Base-by-base conservation (phyloP, 768 basidiomycete species). In the Amanita thiersii region DNA sequence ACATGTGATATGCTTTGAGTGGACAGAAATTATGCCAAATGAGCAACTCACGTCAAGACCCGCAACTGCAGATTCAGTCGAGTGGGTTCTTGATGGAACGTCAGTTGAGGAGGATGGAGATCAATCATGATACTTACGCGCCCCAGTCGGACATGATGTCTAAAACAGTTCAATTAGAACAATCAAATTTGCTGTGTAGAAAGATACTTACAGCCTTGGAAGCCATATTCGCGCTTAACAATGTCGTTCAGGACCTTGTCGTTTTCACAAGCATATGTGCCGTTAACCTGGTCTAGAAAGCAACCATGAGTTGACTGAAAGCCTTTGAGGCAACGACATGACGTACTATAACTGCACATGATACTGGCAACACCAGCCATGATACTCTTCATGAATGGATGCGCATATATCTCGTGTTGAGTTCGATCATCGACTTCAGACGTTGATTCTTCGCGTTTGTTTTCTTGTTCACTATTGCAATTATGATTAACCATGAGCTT, bases 391-490 rank as follows among this genome's bases (percentile, higher is more conserved):
- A 81, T 50, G 68, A 84, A 85, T 0, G 82, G 81, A 47, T 79
- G 77, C 0, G 75, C 64, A 52, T 86, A 86, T 10, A 86, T 67
- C 55, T 87, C 82, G 52, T 86, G 84, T 50, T 85, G 64, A 0
- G 86, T 89, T 28, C 83, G 64, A 55, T 92, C 88, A 51, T 88
- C 83, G 1, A 91, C 73, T 47, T 86, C 75, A 0, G 82, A 85
- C 39, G 70, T 73, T 39, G 65, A 62, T 40, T 59, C 50, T 0
- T 70, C 76, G 3, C 82, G 69, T 46, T 66, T 65, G 49, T 77
- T 72, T 53, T 85, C 81, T 61, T 85, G 82, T 56, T 85, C 82
- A 52, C 79, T 84, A 43, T 9, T 11, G 30, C 14, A 24, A 3
- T 2, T 40, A 15, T 17, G 17, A 3, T 2, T 38, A 34, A 23